Percentiles rank a stretch among this genome's conserved stretches.
These are phyloP conservation scores for Hypocrella siamensis DNA, from an alignment of 2,329 filamentous ascomycete genomes.

Conservation along the genomic window DNA sequence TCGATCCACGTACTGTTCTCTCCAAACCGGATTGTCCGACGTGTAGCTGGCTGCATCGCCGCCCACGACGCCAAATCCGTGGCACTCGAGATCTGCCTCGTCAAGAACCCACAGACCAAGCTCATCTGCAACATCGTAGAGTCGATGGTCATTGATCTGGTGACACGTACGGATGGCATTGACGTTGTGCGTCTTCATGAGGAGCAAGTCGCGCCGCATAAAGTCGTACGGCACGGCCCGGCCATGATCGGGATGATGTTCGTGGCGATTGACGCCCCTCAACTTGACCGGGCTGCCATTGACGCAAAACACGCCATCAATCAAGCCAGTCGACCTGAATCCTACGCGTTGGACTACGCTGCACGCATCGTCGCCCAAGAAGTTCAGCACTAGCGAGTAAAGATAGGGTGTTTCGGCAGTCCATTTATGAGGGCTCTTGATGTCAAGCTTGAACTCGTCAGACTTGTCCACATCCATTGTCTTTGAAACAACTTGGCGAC, in stretches of 20 bases:
- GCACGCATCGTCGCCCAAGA: conserved; percentile 11
- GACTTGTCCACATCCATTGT: conserved; percentile 13
- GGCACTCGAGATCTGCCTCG: conserved; percentile 38
- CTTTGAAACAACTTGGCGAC: conserved; percentile 10
- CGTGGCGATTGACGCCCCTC: conserved; percentile 55
- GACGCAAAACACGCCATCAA: conserved; percentile 44
- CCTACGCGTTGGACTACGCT: conserved; percentile 40
- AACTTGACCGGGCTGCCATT: conserved; percentile 51
- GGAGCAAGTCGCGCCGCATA: conserved; percentile 43
- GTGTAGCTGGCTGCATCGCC: conserved; percentile 24
- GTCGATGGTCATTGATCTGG: conserved; percentile 42
- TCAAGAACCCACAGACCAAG: conserved; percentile 49
- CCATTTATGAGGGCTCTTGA: conserved; percentile 45
- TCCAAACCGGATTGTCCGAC: conserved; percentile 45
- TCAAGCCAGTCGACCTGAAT: conserved; percentile 46
- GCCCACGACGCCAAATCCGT: conserved; percentile 29
- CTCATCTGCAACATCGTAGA: conserved; percentile 48
- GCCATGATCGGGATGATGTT: conserved; percentile 49
- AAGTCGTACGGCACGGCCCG: conserved; percentile 45
- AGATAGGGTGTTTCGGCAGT: conserved; percentile 52
- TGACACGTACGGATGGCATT: conserved; percentile 56
- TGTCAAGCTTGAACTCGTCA: conserved; percentile 22
- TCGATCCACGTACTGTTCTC: conserved; percentile 50
- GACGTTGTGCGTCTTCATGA: conserved; percentile 55
- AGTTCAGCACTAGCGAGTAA: conserved; percentile 31